Evolutionary conservation across 1,284 basidiomycete genomes (phyloP).

Genomic region (Trichosporon sp.): DNA sequence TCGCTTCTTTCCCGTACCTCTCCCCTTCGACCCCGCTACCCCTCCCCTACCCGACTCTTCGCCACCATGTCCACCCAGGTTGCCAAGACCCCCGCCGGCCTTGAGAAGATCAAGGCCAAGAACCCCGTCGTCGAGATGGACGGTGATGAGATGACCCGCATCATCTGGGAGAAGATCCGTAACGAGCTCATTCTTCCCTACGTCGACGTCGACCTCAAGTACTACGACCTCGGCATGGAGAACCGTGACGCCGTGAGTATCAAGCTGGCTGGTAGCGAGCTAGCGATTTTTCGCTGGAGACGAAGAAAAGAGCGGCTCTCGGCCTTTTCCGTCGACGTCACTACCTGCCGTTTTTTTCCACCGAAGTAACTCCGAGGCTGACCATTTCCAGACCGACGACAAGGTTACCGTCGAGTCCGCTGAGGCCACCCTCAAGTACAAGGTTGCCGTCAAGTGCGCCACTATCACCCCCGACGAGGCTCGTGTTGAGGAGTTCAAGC

Average conservation of each 20-base stretch:
- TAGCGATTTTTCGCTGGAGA: constrained; percentile 9
- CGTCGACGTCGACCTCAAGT: constrained; percentile 94
- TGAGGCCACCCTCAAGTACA: constrained; percentile 81
- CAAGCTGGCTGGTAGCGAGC: neutral
- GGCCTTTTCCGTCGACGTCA: constrained; percentile 17
- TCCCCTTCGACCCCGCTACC: constrained; percentile 22
- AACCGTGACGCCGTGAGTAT: constrained; percentile 76
- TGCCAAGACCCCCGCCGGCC: constrained; percentile 42
- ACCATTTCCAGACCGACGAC: constrained; percentile 75
- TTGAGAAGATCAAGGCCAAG: constrained; percentile 68
- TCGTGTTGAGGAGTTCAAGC: constrained; percentile 73
- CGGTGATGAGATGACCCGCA: constrained; percentile 95
- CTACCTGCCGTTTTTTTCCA: constrained; percentile 20
- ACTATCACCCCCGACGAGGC: constrained; percentile 96
- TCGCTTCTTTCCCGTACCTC: constrained; percentile 23
- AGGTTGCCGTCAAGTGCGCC: constrained; percentile 82
- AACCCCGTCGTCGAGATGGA: constrained; percentile 96
- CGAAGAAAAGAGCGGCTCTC: neutral
- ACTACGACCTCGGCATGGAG: constrained; percentile 94
- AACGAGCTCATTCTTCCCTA: constrained; percentile 97
- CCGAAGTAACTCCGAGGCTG: constrained; percentile 26
- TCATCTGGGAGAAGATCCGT: constrained; percentile 98
- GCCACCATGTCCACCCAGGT: constrained; percentile 31
- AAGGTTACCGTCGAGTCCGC: constrained; percentile 91
- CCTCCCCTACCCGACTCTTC: constrained; percentile 24